Percentiles rank a stretch among this genome's conserved stretches.
These are phyloP conservation scores for Hemerocallis citrina DNA, from an alignment of 106 monocot genomes.

Conservation along the genomic window DNA sequence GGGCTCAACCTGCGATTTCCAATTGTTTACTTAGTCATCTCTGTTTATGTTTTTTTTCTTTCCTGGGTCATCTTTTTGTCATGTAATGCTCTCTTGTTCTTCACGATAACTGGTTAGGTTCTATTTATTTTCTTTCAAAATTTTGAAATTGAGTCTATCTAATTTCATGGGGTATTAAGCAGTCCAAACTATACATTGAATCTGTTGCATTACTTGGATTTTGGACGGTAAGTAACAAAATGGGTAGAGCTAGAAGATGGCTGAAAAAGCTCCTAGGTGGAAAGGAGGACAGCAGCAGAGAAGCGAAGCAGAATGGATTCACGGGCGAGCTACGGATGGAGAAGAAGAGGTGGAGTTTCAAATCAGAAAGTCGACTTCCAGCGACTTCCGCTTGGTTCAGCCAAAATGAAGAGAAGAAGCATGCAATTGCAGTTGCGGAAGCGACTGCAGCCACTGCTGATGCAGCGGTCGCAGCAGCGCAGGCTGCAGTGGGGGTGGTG, in stretches of 20 bases:
- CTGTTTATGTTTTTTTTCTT: too few relatives aligned
- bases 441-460: constrained; percentile 60
- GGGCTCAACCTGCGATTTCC: too few relatives aligned
- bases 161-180: too few relatives aligned
- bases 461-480: constrained; percentile 67
- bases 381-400: not conserved
- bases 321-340: constrained; percentile 17
- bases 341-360: constrained; percentile 74
- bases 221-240: too few relatives aligned
- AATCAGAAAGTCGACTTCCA: constrained; percentile 13
- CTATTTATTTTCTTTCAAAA: not conserved
- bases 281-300: constrained; percentile 34
- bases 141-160: too few relatives aligned
- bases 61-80: constrained; percentile 8
- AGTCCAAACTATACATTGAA: not conserved
- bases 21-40: too few relatives aligned
- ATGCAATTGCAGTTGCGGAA: constrained; percentile 68
- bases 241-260: constrained; percentile 9
- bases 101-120: not conserved
- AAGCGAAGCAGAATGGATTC: not conserved
- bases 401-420: constrained; percentile 68
- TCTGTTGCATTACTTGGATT: too few relatives aligned
- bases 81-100: constrained; percentile 9
- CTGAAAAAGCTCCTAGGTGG: too few relatives aligned
- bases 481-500: constrained; percentile 71